phyloP scores from a whole-genome alignment of 768 basidiomycete species.

The Lentinus tigrinus region DNA sequence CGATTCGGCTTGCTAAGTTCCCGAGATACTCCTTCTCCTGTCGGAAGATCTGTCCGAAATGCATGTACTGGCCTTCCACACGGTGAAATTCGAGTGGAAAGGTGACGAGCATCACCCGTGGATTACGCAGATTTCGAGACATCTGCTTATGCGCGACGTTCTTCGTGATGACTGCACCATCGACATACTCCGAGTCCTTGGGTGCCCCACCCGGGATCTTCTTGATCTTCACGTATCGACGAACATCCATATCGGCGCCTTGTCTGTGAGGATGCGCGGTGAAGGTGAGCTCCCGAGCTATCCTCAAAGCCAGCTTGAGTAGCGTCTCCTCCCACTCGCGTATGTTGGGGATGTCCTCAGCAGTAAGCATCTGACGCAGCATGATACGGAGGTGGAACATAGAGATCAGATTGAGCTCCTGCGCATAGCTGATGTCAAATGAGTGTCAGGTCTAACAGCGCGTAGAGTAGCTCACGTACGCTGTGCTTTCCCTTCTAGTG shows the following conservation, averaged over 20 bases:
- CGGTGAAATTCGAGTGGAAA: constrained; percentile 94
- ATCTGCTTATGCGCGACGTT: constrained; percentile 97
- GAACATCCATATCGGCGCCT: constrained; percentile 92
- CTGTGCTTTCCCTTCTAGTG: constrained; percentile 84
- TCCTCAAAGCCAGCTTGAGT: constrained; percentile 76
- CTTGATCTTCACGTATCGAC: constrained; percentile 96
- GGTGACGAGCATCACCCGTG: constrained; percentile 94
- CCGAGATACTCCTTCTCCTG: constrained; percentile 93
- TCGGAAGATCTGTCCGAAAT: constrained; percentile 85
- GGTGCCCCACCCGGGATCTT: constrained; percentile 95
- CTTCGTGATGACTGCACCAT: constrained; percentile 96
- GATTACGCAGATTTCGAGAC: constrained; percentile 78
- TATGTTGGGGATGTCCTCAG: constrained; percentile 78
- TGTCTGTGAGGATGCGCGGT: constrained; percentile 67
- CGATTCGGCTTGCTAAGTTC: constrained; percentile 84
- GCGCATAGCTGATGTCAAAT: constrained; percentile 57
- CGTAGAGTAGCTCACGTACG: constrained; percentile 46
- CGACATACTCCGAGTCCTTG: constrained; percentile 92
- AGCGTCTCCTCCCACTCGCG: constrained; percentile 88
- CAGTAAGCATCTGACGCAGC: constrained; percentile 86
- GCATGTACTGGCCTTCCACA: constrained; percentile 89
- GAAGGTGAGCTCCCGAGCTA: constrained; percentile 84
- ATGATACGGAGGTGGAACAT: constrained; percentile 89
- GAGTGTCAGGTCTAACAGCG: not conserved
- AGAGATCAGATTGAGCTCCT: constrained; percentile 81